These are phyloP conservation scores for Fusarium secorum DNA, from an alignment of 2,329 filamentous ascomycete species.

Conservation along the genomic window DNA sequence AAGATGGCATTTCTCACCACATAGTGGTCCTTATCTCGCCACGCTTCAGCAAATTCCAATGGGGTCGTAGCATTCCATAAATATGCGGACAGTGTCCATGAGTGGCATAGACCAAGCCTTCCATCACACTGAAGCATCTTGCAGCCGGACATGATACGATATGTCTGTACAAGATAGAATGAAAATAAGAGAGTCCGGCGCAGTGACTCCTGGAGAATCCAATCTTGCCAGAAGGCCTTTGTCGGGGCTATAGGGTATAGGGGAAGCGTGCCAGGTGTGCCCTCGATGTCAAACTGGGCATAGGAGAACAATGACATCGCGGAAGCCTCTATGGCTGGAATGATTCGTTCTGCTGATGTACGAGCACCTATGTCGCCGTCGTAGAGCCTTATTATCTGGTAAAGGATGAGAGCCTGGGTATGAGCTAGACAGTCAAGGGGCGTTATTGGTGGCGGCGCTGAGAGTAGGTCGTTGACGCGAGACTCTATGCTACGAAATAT, in stretches of 20 bases:
- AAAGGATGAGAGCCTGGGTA: conserved; percentile 58
- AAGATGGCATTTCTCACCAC: conserved; percentile 46
- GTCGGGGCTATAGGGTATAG: conserved; percentile 51
- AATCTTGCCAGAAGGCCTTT: conserved; percentile 58
- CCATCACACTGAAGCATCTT: conserved; percentile 42
- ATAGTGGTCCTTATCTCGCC: conserved; percentile 48
- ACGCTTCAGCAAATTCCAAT: conserved; percentile 50
- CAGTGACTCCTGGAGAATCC: conserved; percentile 62
- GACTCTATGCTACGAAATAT: conserved; percentile 59
- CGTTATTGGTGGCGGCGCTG: conserved; percentile 43
- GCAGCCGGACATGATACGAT: conserved; percentile 47
- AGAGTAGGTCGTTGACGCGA: conserved; percentile 54
- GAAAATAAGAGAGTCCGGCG: conserved; percentile 60
- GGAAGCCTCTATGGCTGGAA: conserved; percentile 46
- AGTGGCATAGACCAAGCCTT: conserved; percentile 44
- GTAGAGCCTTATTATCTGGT: conserved; percentile 59
- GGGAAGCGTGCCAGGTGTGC: conserved; percentile 33
- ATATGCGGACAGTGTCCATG: conserved; percentile 51
- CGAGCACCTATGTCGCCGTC: conserved; percentile 57
- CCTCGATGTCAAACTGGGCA: conserved; percentile 44
- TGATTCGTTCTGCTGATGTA: conserved; percentile 48
- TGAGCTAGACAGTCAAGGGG: conserved; percentile 49
- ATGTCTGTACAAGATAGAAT: conserved; percentile 55
- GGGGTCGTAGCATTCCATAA: conserved; percentile 50
- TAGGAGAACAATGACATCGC: conserved; percentile 46